Conservation (phyloP, 228 moss, liverwort and hornwort species). For the Sphagnum magellanicum region DNA sequence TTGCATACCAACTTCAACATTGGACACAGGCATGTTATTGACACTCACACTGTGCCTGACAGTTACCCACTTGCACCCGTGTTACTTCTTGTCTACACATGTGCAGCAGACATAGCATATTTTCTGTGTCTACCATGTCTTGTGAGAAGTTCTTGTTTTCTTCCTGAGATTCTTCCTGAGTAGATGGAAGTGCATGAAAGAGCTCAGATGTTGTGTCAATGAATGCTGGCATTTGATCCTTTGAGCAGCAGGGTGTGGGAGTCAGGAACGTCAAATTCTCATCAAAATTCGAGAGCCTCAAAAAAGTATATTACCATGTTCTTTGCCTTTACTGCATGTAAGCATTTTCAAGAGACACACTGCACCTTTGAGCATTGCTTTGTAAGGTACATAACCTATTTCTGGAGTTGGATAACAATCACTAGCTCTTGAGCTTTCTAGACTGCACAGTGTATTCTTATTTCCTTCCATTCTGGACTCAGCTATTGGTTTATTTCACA, state of each 20-base stretch:
- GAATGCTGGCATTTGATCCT: background rate
- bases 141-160: too few relatives aligned
- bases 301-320: conserved; percentile 19
- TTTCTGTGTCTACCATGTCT: too few relatives aligned
- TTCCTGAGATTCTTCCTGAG: background rate
- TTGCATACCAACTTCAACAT: conserved; percentile 25
- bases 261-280: conserved; percentile 6
- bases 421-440: background rate
- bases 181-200: background rate
- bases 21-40: conserved; percentile 25
- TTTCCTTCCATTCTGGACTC: background rate
- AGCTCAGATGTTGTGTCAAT: too few relatives aligned
- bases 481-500: conserved; percentile 3
- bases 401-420: background rate
- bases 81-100: background rate
- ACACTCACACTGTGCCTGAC: background rate
- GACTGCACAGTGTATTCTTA: background rate
- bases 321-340: conserved; percentile 29
- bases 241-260: conserved; percentile 12
- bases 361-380: background rate
- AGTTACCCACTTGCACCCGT: background rate
- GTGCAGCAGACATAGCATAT: too few relatives aligned
- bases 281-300: conserved; percentile 18
- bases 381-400: background rate
- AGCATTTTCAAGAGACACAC: conserved; percentile 6